Base-by-base conservation (phyloP, 371 early-diverging fungal genomes). In the Circinella minor region DNA sequence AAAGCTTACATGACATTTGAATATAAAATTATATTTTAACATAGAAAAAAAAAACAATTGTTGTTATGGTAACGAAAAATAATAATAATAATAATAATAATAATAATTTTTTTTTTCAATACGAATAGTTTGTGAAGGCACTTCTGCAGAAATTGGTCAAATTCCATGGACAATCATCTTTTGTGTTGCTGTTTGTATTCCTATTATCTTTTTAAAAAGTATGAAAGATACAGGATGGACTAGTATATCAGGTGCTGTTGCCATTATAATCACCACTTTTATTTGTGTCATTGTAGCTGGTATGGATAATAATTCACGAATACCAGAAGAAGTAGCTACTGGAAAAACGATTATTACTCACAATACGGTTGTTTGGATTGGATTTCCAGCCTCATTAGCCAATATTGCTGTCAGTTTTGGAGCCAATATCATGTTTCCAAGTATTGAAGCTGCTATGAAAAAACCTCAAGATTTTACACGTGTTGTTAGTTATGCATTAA, bases 391-490 rank as follows among this genome's bases (percentile, higher is more conserved):
- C 5, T 82, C 90, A 0, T 68, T 90, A 2, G 82, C 86, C 36
- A 88, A 89, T 8, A 90, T 93, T 43, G 90, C 90, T 61, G 92
- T 92, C 74, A 86, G 88, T 71, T 93, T 90, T 67, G 92, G 94
- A 66, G 94, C 93, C 54, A 94, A 93, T 71, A 87, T 91, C 27
- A 87, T 93, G 62, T 94, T 90, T 65, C 92, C 94, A 15, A 91
- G 93, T 70, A 89, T 95, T 18, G 94, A 94, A 75, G 87, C 88
- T 39, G 90, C 93, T 34, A 94, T 96, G 95, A 81, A 83, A 67
- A 72, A 86, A 36, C 95, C 94, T 63, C 78, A 84, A 67, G 69
- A 87, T 14, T 96, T 94, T 89, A 81, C 87, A 2, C 86, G 78
- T 73, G 90, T 93, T 9, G 75, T 94, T 39, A 74, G 83, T 17